Evolutionary conservation across 2,329 filamentous ascomycete species (phyloP).

Genomic region (Torrubiellomyces zombiae): DNA sequence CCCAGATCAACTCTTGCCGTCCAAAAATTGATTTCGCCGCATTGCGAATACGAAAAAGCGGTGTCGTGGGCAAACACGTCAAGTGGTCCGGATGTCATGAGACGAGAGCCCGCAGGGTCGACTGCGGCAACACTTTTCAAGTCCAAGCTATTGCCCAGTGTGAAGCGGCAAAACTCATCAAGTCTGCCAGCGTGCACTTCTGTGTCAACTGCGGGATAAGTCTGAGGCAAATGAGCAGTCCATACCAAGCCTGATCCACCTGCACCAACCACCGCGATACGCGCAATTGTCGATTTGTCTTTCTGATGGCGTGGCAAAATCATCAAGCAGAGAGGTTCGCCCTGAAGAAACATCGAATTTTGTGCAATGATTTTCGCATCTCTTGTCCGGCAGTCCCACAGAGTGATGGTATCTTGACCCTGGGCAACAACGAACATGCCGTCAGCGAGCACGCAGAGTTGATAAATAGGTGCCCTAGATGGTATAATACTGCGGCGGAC

Average conservation of each 20-base stretch:
- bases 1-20: constrained; percentile 55
- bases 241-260: constrained; percentile 67
- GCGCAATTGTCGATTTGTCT: constrained; percentile 38
- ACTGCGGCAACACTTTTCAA: constrained; percentile 60
- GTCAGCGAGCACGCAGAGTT: constrained; percentile 61
- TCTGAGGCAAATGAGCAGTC: constrained; percentile 52
- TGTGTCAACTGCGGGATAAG: constrained; percentile 15
- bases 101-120: constrained; percentile 64
- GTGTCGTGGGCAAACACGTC: constrained; percentile 78
- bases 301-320: constrained; percentile 49
- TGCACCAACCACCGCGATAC: constrained; percentile 71
- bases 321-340: constrained; percentile 66
- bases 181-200: constrained; percentile 21
- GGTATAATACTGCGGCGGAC: constrained; percentile 51
- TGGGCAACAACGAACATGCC: constrained; percentile 71
- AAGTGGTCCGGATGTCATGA: constrained; percentile 58
- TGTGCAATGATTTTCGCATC: constrained; percentile 37
- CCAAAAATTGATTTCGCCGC: constrained; percentile 68
- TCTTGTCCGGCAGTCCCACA: constrained; percentile 61
- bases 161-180: constrained; percentile 53
- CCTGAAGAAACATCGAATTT: constrained; percentile 37
- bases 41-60: constrained; percentile 66
- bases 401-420: constrained; percentile 48
- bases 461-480: constrained; percentile 55
- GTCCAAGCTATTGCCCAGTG: constrained; percentile 42